phyloP scores from a whole-genome alignment of 441 rosid genomes.

The Gossypium trilobum region DNA sequence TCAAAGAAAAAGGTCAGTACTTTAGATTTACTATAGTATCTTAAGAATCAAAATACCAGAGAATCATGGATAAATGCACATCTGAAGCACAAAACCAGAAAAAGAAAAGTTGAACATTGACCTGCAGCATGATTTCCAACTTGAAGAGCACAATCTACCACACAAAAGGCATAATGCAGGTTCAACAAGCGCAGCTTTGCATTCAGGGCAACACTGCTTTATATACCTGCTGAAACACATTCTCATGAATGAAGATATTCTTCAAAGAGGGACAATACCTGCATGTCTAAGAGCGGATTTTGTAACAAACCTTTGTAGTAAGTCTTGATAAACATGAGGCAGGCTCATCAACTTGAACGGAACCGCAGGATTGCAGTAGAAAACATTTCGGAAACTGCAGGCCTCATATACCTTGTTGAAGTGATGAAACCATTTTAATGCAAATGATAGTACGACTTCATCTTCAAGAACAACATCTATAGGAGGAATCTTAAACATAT shows the following conservation, averaged over 20 bases:
- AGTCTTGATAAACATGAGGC: conserved; percentile 80
- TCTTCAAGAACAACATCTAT: conserved; percentile 52
- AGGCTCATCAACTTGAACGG: conserved; percentile 81
- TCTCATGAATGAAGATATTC: conserved; percentile 14
- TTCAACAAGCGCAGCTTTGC: conserved; percentile 47
- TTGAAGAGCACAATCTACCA: conserved; percentile 82
- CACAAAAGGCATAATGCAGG: conserved; percentile 88
- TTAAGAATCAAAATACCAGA: neutral
- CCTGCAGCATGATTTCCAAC: conserved; percentile 93
- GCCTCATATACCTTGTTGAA: conserved; percentile 41
- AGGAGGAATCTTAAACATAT: conserved; percentile 68
- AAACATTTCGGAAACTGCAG: conserved; percentile 24
- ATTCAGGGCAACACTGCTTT: conserved; percentile 60
- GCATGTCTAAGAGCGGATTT: conserved; percentile 8
- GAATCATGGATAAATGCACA: conserved; percentile 3
- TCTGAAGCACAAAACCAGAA: conserved; percentile 7
- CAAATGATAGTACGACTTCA: conserved; percentile 41
- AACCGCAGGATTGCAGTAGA: conserved; percentile 57
- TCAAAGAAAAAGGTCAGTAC: conserved; percentile 2
- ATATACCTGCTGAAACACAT: conserved; percentile 51
- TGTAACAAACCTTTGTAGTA: conserved; percentile 68
- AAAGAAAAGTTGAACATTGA: conserved; percentile 23
- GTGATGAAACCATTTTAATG: conserved; percentile 63
- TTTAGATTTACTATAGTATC: neutral
- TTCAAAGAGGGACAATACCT: neutral